These are phyloP conservation scores for Hypsizygus marmoreus DNA, from an alignment of 768 basidiomycete genomes.

Conservation along the genomic window DNA sequence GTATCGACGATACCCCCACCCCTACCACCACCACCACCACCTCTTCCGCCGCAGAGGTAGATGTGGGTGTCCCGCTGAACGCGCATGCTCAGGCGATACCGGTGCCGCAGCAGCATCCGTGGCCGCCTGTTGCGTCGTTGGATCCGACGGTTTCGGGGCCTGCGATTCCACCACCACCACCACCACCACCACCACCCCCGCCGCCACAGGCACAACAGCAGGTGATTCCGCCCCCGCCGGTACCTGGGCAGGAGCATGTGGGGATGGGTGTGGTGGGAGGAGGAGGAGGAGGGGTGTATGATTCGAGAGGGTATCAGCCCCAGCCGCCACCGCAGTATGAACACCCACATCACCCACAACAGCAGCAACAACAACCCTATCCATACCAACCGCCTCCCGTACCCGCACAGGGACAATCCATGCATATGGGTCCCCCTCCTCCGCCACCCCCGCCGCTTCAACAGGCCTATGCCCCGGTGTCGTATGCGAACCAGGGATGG, in stretches of 20 bases:
- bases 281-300: background rate
- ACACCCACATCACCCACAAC: constrained; percentile 14
- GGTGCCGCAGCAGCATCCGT: constrained; percentile 29
- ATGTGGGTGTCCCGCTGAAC: constrained; percentile 21
- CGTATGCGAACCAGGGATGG: no score
- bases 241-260: constrained; percentile 13
- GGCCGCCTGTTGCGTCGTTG: constrained; percentile 34
- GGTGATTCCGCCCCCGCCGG: constrained; percentile 21
- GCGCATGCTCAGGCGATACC: constrained; percentile 15
- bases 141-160: constrained; percentile 35
- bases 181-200: constrained; percentile 22
- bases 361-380: constrained; percentile 29
- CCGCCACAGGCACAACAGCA: constrained; percentile 6
- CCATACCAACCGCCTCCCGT: no score
- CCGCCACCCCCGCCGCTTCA: background rate
- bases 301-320: background rate
- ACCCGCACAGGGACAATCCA: no score
- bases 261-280: constrained; percentile 5
- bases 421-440: background rate
- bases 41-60: constrained; percentile 4
- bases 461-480: no score
- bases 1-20: constrained; percentile 34
- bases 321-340: constrained; percentile 9
- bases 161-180: constrained; percentile 39
- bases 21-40: constrained; percentile 1